A percentile compares a stretch with the other conserved stretches of the same genome.
Evolutionary conservation across 1,284 basidiomycete genomes (phyloP).

Genomic region (Cryptococcus depauperatus): DNA sequence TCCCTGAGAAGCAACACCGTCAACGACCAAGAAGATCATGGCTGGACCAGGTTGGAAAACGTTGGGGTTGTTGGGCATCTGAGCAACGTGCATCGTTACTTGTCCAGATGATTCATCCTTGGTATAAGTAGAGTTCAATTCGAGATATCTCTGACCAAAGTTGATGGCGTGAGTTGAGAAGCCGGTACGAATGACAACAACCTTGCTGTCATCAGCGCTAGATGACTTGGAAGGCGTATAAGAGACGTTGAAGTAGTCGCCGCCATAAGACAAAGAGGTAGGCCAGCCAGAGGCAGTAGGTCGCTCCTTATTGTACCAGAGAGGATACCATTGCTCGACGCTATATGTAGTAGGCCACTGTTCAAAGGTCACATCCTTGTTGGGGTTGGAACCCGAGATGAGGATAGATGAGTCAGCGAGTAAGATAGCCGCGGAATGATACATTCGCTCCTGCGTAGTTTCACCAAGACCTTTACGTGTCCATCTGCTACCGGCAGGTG

Average conservation of each 20-base stretch:
- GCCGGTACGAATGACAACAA: slow-evolving; percentile 73
- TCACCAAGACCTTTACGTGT: slow-evolving; percentile 57
- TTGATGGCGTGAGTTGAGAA: slow-evolving; percentile 92
- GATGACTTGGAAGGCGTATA: slow-evolving; percentile 55
- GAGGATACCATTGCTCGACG: slow-evolving; percentile 44
- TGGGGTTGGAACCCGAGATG: slow-evolving; percentile 69
- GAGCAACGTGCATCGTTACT: slow-evolving; percentile 69
- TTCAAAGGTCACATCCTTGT: slow-evolving; percentile 57
- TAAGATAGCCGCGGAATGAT: slow-evolving; percentile 79
- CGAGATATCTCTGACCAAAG: slow-evolving; percentile 50
- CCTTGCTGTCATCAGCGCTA: slow-evolving; percentile 54
- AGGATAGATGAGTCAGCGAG: slow-evolving; percentile 79
- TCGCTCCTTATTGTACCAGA: slow-evolving; percentile 56
- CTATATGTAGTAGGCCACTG: slow-evolving; percentile 42
- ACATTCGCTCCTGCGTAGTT: slow-evolving; percentile 65
- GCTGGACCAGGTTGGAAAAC: slow-evolving; percentile 79
- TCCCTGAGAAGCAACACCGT: slow-evolving; percentile 77
- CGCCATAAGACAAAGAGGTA: slow-evolving; percentile 55
- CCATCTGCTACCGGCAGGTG: slow-evolving; percentile 60
- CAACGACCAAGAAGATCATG: slow-evolving; percentile 67
- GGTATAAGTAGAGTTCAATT: slow-evolving; percentile 69
- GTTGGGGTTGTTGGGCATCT: slow-evolving; percentile 73
- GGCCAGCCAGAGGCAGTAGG: slow-evolving; percentile 49
- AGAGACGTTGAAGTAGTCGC: slow-evolving; percentile 65
- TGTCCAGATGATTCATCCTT: slow-evolving; percentile 61